These are phyloP conservation scores for Salmacisia buchloeana DNA, from an alignment of 1,284 basidiomycete species.

Conservation along the genomic window DNA sequence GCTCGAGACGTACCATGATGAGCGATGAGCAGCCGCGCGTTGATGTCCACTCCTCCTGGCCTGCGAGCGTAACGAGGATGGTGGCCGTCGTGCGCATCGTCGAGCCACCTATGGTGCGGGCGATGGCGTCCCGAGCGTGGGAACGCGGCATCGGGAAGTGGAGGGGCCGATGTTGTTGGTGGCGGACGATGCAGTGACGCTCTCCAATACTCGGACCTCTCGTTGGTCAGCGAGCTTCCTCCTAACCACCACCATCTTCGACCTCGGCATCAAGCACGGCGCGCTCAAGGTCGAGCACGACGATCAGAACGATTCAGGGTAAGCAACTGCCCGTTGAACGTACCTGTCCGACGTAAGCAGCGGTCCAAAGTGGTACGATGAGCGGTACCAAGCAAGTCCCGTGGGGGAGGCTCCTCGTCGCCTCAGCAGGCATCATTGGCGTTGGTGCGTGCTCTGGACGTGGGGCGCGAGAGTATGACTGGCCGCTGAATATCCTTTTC, in stretches of 20 bases:
- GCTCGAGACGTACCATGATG: not conserved
- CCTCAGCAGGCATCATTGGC: not conserved
- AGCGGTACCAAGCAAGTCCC: not conserved
- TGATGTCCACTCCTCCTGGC: not conserved
- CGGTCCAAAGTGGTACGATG: no score
- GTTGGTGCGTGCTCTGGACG: not conserved
- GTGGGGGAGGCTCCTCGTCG: not conserved
- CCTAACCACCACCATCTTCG: no score
- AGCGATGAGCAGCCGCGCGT: not conserved
- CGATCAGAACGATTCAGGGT: no score
- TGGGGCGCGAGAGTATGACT: not conserved
- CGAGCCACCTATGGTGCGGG: no score
- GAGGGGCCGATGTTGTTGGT: not conserved
- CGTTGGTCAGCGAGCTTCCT: no score
- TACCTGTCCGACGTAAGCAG: no score
- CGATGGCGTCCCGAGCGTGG: not conserved
- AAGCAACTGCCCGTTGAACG: no score
- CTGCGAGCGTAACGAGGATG: not conserved
- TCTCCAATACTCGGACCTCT: no score
- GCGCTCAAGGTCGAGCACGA: no score
- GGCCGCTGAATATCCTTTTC: not conserved
- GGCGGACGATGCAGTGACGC: no score
- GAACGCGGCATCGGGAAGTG: not conserved
- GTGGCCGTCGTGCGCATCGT: no score
- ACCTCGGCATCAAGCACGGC: no score